A percentile compares a stretch with the other conserved stretches of the same genome.
Conservation (phyloP, 805 yeast genomes). For the Myxozyma melibiosi region DNA sequence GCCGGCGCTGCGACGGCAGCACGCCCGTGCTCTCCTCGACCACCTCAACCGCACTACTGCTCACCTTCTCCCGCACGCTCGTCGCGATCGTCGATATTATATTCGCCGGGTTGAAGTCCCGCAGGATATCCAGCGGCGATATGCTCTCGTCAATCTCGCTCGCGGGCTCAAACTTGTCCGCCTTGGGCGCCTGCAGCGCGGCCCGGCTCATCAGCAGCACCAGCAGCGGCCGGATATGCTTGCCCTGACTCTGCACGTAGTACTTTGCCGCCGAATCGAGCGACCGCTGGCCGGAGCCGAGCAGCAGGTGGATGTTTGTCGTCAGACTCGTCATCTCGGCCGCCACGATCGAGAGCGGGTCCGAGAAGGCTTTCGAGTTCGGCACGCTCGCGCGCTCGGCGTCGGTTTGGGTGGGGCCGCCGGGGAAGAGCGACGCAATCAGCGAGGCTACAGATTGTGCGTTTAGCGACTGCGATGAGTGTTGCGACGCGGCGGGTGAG, state of each 20-base stretch:
- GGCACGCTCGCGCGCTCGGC: conserved; percentile 13
- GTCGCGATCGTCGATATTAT: conserved; percentile 45
- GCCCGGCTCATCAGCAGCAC: conserved; percentile 85
- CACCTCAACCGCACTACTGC: conserved; percentile 3
- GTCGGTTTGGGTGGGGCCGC: not conserved
- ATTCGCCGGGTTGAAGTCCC: conserved; percentile 76
- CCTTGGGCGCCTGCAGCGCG: conserved; percentile 49
- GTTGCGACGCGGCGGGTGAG: not conserved
- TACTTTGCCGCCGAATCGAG: conserved; percentile 89
- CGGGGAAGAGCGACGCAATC: conserved; percentile 13
- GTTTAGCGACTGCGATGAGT: not conserved
- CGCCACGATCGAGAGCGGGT: conserved; percentile 89
- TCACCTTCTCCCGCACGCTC: conserved; percentile 5
- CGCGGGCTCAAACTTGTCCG: not conserved
- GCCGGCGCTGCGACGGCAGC: conserved; percentile 88
- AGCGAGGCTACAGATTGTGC: conserved; percentile 10
- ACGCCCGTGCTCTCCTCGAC: conserved; percentile 50
- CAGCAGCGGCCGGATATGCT: conserved; percentile 88
- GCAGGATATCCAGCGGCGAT: conserved; percentile 78
- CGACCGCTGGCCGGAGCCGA: conserved; percentile 94
- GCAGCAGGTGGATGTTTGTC: conserved; percentile 76
- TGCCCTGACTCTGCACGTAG: conserved; percentile 95
- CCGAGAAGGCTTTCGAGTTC: conserved; percentile 41
- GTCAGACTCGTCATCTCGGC: conserved; percentile 91
- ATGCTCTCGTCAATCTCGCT: conserved; percentile 49